Conservation (phyloP, 1,284 basidiomycete species). For the Earliella scabrosa region DNA sequence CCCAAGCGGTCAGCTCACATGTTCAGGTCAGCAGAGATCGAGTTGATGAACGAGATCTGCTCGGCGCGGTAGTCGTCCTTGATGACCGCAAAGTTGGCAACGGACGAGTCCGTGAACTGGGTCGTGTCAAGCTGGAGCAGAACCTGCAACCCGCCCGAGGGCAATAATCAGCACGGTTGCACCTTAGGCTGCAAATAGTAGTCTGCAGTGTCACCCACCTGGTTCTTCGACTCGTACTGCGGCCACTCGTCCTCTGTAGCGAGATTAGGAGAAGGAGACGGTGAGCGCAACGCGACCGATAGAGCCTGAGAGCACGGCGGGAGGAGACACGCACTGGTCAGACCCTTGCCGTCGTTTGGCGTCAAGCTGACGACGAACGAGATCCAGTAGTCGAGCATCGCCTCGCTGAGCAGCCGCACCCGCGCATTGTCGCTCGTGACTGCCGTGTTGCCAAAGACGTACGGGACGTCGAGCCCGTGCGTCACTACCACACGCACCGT, state of each 20-base stretch:
- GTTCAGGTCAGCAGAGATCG: too few relatives aligned
- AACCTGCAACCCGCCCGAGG: constrained; percentile 1
- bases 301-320: too few relatives aligned
- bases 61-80: constrained; percentile 15
- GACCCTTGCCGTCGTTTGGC: constrained; percentile 53
- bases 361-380: constrained; percentile 53
- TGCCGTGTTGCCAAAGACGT: constrained; percentile 40
- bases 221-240: constrained; percentile 11
- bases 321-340: constrained; percentile 36
- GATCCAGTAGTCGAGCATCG: constrained; percentile 57
- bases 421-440: constrained; percentile 27
- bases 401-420: constrained; percentile 35
- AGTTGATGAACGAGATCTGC: constrained; percentile 15
- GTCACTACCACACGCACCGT: constrained; percentile 25
- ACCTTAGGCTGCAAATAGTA: background rate
- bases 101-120: background rate
- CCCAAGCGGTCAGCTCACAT: too few relatives aligned
- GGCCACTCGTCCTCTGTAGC: constrained; percentile 22
- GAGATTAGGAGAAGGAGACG: background rate
- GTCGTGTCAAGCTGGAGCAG: constrained; percentile 18
- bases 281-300: background rate
- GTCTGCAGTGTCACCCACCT: too few relatives aligned
- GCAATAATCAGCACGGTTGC: background rate
- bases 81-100: constrained; percentile 11
- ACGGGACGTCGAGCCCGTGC: constrained; percentile 45